Base-by-base conservation (phyloP, 1,139 yeast species). In the Saccharomycopsis crataegensis region DNA sequence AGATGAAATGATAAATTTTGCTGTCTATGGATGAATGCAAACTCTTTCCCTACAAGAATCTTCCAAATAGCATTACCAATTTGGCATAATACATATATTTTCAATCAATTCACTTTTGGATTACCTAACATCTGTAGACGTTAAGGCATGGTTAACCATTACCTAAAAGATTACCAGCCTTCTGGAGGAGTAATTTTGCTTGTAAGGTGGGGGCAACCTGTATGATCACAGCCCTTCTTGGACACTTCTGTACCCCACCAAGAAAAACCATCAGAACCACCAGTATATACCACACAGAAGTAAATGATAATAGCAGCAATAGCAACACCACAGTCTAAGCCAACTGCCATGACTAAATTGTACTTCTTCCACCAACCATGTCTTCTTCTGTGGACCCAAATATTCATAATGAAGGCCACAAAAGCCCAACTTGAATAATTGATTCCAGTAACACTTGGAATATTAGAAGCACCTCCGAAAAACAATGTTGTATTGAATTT, bases 221-320 rank as follows among this genome's bases (percentile, higher is more conserved):
- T 36, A 3, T 11, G n/a, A 36, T 36, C 40, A 36, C 40, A 36
- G 5, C 40, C 40, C 11, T 22, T 22, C 2, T 22, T 22, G 28
- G 4, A 2, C 28, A 22, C 28, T 22, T 22, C 28, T 12, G 46
- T 53, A 16, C 83, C 82, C 80, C 82, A 76, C 82, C 83, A 78
- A 33, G 60, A 59, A 50, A 75, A 72, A 56, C 74, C 76, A 36
- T 48, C 22, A 32, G 41, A 37, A 41, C 43, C 40, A 22, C 28
- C 28, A 32, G 36, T 48, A 38, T 28, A 40, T 14, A 44, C 37
- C 42, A 48, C 37, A 22, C 28, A 22, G 32, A 48, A 36, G 22
- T 38, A 48, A 11, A 48, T 41, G 1, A 41, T 12, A 11, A 48
- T 34, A 22, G 28, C 28, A 22, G 28, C 28, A 22, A 22, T 22